A percentile compares a stretch with the other conserved stretches of the same genome.
Evolutionary conservation across 306 rosid species (phyloP).

Genomic region (Vigna reflexopilosa): DNA sequence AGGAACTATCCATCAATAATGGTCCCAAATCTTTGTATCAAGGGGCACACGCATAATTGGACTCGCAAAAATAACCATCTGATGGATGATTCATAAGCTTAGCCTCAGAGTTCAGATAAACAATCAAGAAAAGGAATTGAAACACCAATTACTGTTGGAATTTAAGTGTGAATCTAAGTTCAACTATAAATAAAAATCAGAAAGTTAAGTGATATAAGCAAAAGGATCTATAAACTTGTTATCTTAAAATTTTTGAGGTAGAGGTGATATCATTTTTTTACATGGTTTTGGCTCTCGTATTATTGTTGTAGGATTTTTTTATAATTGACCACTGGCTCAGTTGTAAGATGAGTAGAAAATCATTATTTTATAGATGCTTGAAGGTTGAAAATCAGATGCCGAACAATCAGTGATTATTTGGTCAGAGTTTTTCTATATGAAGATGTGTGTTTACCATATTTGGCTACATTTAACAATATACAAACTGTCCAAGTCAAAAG

Average conservation of each 20-base stretch:
- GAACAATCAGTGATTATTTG: neutral
- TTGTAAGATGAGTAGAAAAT: too few species aligned
- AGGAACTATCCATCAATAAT: conserved; percentile 32
- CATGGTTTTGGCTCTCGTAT: too few species aligned
- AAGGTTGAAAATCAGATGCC: neutral
- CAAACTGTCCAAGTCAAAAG: neutral
- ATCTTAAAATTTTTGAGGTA: too few species aligned
- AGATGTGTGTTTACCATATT: conserved; percentile 8
- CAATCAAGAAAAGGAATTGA: conserved; percentile 19
- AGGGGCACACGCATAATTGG: conserved; percentile 31
- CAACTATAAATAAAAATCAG: too few species aligned
- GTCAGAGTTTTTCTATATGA: neutral
- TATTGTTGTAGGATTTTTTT: too few species aligned
- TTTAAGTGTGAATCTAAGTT: too few species aligned
- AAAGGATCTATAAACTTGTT: too few species aligned
- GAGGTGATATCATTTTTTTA: too few species aligned
- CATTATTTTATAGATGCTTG: neutral
- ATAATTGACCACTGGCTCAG: too few species aligned
- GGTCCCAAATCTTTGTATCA: conserved; percentile 53
- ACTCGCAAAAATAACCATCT: conserved; percentile 15
- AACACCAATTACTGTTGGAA: neutral
- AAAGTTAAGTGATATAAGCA: too few species aligned
- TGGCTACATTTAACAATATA: neutral
- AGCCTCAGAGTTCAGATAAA: neutral
- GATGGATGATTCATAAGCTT: neutral